Percentiles rank a stretch among this genome's conserved stretches.
These are phyloP conservation scores for Yarrowia sp. DNA, from an alignment of 805 yeast genomes.

Conservation along the genomic window DNA sequence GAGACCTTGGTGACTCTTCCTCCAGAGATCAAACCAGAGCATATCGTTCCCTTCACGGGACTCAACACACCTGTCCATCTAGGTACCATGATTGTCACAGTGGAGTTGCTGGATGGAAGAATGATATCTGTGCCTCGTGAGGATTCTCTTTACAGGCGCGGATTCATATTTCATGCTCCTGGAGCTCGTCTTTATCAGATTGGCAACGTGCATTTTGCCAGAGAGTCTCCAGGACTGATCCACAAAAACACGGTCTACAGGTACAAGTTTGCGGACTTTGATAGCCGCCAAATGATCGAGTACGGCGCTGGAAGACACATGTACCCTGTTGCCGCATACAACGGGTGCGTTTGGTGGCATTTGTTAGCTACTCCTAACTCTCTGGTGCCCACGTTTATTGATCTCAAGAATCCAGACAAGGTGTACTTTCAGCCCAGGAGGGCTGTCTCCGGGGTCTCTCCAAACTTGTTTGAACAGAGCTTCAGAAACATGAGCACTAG, in stretches of 20 bases:
- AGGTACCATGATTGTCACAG: slow-evolving; percentile 4
- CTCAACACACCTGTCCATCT: neutral
- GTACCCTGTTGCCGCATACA: neutral
- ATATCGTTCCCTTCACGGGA: neutral
- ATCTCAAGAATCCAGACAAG: neutral
- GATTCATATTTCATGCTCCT: neutral
- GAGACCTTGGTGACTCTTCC: neutral
- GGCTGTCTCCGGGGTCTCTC: neutral
- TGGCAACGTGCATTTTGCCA: slow-evolving; percentile 9
- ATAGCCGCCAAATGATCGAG: slow-evolving; percentile 4
- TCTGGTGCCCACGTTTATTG: slow-evolving; percentile 3
- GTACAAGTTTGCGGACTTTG: slow-evolving; percentile 10
- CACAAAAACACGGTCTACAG: neutral
- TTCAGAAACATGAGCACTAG: neutral
- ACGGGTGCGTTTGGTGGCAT: slow-evolving; percentile 14
- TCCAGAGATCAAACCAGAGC: neutral
- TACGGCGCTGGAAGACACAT: slow-evolving; percentile 1
- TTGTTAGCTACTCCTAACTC: neutral
- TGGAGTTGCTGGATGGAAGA: slow-evolving; percentile 6
- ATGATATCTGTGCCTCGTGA: slow-evolving; percentile 6
- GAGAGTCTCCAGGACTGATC: neutral
- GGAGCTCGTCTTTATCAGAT: slow-evolving; percentile 4
- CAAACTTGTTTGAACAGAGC: slow-evolving; percentile 12
- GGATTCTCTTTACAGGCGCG: neutral
- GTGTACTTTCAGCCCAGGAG: neutral